Base-by-base conservation (phyloP, 805 yeast species). In the Candida insectalens region DNA sequence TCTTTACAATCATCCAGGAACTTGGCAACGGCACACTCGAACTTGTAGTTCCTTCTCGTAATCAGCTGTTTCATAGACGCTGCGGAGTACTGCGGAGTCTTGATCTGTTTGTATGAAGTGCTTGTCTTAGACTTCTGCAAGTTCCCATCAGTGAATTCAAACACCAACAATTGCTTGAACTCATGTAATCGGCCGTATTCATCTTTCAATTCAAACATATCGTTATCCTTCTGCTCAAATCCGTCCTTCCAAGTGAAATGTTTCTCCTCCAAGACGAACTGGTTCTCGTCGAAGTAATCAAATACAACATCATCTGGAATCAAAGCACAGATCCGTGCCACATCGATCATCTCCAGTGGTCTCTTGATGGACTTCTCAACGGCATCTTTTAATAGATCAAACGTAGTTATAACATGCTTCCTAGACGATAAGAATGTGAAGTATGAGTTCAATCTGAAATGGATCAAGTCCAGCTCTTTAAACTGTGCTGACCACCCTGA, bases 211-310 rank as follows among this genome's bases (percentile, higher is more conserved):
- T 70, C 62, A 36, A 63, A 71, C 27, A 71, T 60, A 47, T 73
- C 80, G 8, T 60, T 56, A 27, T 72, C 75, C 30, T 71, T 69
- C 44, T 74, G 79, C 27, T 71, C 62, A 33, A 62, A 76, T 3
- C 81, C 82, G 31, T 67, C 67, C 37, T 41, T 47, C 63, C 62
- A 55, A 14, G 55, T 55, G 36, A 62, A 54, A 26, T 66, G 63
- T 36, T 62, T 62, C 33, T 69, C 72, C 7, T 59, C 65, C 28
- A 66, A 50, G 12, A 65, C 61, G 23, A 68, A 57, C 36, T 59
- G 88, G 46, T 79, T 78, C 50, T 80, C 85, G 51, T 88, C 95
- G 29, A 81, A 76, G 51, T 83, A 88, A 33, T 75, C 82, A 46
- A 77, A 77, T 2, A 74, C 59, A 9, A 83, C 71, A 32, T 82